Evolutionary conservation across 2,329 filamentous ascomycete species (phyloP).

Genomic region (Diaporthe aspalathi): DNA sequence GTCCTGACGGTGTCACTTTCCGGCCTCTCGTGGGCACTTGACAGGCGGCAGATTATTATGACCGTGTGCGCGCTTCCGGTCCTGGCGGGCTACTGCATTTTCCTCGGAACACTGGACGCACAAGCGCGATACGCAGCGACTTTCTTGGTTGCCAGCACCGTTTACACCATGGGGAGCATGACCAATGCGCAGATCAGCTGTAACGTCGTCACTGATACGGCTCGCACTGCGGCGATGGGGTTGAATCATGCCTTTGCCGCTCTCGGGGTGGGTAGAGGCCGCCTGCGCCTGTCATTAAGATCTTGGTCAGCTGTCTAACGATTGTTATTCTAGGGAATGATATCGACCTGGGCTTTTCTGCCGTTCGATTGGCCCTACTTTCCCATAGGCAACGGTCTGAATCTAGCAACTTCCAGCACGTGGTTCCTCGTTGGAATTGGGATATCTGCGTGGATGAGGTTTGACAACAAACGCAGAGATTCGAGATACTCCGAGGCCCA

Average conservation of each 20-base stretch:
- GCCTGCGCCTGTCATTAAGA: too few species aligned
- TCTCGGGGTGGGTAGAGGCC: not conserved
- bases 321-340: slow-evolving; percentile 44
- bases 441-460: slow-evolving; percentile 70
- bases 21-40: slow-evolving; percentile 68
- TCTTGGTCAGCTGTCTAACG: not conserved
- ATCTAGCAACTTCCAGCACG: slow-evolving; percentile 70
- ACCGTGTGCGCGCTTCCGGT: slow-evolving; percentile 68
- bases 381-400: slow-evolving; percentile 77
- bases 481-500: slow-evolving; percentile 65
- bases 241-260: slow-evolving; percentile 39
- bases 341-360: slow-evolving; percentile 74
- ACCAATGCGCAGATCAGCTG: slow-evolving; percentile 74
- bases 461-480: slow-evolving; percentile 69
- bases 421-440: slow-evolving; percentile 63
- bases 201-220: slow-evolving; percentile 77
- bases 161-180: slow-evolving; percentile 72
- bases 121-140: slow-evolving; percentile 73
- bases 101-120: slow-evolving; percentile 64
- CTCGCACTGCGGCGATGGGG: slow-evolving; percentile 57
- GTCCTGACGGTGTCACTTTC: slow-evolving; percentile 72
- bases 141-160: slow-evolving; percentile 73
- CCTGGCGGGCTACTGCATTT: slow-evolving; percentile 77
- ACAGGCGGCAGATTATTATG: slow-evolving; percentile 70
- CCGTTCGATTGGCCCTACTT: slow-evolving; percentile 73